Evolutionary conservation across 2,329 filamentous ascomycete species (phyloP).

Genomic region (Neofusicoccum sp.): DNA sequence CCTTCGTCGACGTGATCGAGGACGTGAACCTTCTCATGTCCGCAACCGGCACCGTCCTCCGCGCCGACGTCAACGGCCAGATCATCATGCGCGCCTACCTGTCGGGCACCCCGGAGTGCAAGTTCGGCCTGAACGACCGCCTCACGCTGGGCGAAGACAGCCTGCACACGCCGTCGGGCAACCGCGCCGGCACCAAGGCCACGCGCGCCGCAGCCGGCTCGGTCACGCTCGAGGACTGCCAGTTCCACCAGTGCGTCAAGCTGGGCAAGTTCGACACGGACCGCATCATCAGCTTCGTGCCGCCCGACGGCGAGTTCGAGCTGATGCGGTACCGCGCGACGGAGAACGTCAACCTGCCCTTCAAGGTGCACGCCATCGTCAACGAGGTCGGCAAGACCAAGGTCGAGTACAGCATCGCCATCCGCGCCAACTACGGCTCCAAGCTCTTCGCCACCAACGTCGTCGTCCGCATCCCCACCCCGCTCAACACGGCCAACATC

Average conservation of each 20-base stretch:
- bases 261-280: constrained; percentile 95
- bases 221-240: constrained; percentile 94
- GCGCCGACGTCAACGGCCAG: constrained; percentile 93
- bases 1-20: constrained; percentile 98
- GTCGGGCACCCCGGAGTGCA: constrained; percentile 94
- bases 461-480: constrained; percentile 88
- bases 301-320: constrained; percentile 96
- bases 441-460: constrained; percentile 98
- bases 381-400: constrained; percentile 96
- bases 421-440: constrained; percentile 92
- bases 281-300: constrained; percentile 94
- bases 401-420: constrained; percentile 97
- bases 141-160: constrained; percentile 73
- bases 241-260: constrained; percentile 98
- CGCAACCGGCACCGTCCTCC: constrained; percentile 90
- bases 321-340: constrained; percentile 98
- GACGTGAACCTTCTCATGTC: constrained; percentile 99
- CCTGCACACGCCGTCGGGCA: constrained; percentile 66
- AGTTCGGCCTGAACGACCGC: constrained; percentile 96
- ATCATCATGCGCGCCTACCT: constrained; percentile 99
- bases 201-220: constrained; percentile 94
- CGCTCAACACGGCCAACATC: constrained; percentile 92
- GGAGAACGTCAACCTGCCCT: constrained; percentile 97
- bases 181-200: constrained; percentile 77
- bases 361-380: constrained; percentile 98